Percentiles rank a stretch among this genome's conserved stretches.
Conservation (phyloP, 2,329 filamentous ascomycete genomes). For the Aureobasidium melanogenum region DNA sequence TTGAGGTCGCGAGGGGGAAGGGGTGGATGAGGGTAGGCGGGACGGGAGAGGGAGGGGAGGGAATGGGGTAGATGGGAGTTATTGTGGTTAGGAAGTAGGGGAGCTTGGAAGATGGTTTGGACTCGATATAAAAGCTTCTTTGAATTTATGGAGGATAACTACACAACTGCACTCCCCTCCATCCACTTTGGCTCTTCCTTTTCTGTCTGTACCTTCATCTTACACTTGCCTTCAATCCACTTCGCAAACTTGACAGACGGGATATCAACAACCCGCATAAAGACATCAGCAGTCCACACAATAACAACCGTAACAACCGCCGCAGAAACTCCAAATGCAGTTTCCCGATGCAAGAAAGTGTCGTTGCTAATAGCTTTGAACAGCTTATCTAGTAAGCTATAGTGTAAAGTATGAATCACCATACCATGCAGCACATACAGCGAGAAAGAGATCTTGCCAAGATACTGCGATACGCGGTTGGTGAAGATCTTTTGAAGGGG, state of each 20-base stretch:
- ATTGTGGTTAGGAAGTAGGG: no score
- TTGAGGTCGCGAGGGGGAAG: no score
- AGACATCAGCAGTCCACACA: constrained; percentile 48
- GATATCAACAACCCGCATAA: constrained; percentile 47
- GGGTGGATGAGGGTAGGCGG: no score
- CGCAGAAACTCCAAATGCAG: constrained; percentile 48
- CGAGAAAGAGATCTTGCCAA: constrained; percentile 52
- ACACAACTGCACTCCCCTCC: neutral
- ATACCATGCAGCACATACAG: constrained; percentile 54
- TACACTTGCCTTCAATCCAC: constrained; percentile 39
- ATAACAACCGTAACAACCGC: constrained; percentile 45
- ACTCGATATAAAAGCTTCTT: no score
- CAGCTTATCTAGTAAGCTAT: no score
- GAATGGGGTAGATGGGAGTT: no score
- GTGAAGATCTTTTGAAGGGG: constrained; percentile 45
- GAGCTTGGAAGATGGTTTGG: no score
- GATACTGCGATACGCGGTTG: constrained; percentile 43
- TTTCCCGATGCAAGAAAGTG: constrained; percentile 34
- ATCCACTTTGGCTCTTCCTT: neutral
- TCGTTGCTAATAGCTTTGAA: constrained; percentile 44
- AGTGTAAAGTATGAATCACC: constrained; percentile 45
- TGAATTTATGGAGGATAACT: no score
- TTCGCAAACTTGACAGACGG: constrained; percentile 49
- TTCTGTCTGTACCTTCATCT: no score
- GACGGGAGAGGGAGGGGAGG: no score